phyloP scores from a whole-genome alignment of 495 filamentous ascomycete genomes.

The Aspergillus homomorphus region DNA sequence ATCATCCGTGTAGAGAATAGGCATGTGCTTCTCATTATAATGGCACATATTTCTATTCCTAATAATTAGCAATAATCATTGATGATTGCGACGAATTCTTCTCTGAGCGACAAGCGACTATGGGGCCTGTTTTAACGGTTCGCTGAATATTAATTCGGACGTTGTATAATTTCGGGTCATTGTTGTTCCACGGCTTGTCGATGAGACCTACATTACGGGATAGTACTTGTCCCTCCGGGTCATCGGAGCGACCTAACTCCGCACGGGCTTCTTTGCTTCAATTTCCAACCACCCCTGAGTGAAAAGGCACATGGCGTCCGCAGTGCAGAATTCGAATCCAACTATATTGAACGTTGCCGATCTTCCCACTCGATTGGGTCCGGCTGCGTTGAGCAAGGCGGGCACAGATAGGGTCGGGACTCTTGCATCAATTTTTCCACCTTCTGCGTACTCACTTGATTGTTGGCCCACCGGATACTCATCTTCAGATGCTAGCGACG shows the following conservation, averaged over 20 bases:
- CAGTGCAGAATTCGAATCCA: conserved; percentile 88
- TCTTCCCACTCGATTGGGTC: conserved; percentile 73
- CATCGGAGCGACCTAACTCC: not conserved
- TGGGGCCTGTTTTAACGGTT: too few relatives aligned
- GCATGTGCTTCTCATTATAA: too few relatives aligned
- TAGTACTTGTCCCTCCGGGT: not conserved
- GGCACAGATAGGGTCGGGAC: conserved; percentile 36
- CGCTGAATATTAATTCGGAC: too few relatives aligned
- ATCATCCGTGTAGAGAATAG: too few relatives aligned
- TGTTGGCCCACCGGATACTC: conserved; percentile 44
- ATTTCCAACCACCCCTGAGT: not conserved
- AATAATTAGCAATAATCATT: too few relatives aligned
- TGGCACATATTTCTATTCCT: too few relatives aligned
- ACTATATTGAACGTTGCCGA: conserved; percentile 88
- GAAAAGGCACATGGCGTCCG: conserved; percentile 31
- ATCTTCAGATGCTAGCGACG: conserved; percentile 44
- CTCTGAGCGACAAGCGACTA: too few relatives aligned
- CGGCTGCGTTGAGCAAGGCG: conserved; percentile 43
- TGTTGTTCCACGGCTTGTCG: not conserved
- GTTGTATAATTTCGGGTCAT: too few relatives aligned
- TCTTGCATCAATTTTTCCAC: conserved; percentile 47
- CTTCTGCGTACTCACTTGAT: conserved; percentile 43
- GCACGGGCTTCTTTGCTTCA: not conserved
- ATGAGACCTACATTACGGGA: not conserved
- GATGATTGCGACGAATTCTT: too few relatives aligned